phyloP scores from a whole-genome alignment of 2,329 filamentous ascomycete genomes.

The Penicillium sp. region DNA sequence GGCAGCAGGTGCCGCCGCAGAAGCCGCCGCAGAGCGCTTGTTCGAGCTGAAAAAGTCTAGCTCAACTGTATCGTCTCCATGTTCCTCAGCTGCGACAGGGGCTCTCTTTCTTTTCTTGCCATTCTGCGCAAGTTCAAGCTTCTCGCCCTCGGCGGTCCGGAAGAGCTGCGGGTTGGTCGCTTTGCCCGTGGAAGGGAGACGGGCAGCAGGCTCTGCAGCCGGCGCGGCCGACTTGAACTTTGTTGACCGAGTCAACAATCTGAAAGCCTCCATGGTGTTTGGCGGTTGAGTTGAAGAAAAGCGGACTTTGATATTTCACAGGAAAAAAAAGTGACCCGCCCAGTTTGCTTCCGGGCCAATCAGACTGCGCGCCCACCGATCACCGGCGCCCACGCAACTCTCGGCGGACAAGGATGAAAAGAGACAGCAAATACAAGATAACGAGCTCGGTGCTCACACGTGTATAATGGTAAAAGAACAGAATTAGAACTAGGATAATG shows the following conservation, averaged over 20 bases:
- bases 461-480: background rate
- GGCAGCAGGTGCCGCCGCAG: slow-evolving; percentile 15
- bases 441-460: background rate
- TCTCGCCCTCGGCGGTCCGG: slow-evolving; percentile 29
- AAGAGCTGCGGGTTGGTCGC: slow-evolving; percentile 41
- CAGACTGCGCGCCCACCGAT: slow-evolving; percentile 13
- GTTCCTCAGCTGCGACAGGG: slow-evolving; percentile 20
- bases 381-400: background rate
- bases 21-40: slow-evolving; percentile 24
- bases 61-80: slow-evolving; percentile 25
- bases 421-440: background rate
- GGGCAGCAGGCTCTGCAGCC: slow-evolving; percentile 26
- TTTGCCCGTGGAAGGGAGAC: slow-evolving; percentile 43
- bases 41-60: slow-evolving; percentile 39
- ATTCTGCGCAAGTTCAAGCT: slow-evolving; percentile 27
- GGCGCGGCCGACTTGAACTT: slow-evolving; percentile 38
- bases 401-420: background rate
- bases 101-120: slow-evolving; percentile 41
- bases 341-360: slow-evolving; percentile 34
- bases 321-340: slow-evolving; percentile 28
- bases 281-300: slow-evolving; percentile 5
- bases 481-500: background rate
- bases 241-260: slow-evolving; percentile 45
- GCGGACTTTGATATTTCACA: slow-evolving; percentile 19
- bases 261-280: slow-evolving; percentile 46